phyloP scores from a whole-genome alignment of 495 filamentous ascomycete genomes.

The Penicillium parvum region DNA sequence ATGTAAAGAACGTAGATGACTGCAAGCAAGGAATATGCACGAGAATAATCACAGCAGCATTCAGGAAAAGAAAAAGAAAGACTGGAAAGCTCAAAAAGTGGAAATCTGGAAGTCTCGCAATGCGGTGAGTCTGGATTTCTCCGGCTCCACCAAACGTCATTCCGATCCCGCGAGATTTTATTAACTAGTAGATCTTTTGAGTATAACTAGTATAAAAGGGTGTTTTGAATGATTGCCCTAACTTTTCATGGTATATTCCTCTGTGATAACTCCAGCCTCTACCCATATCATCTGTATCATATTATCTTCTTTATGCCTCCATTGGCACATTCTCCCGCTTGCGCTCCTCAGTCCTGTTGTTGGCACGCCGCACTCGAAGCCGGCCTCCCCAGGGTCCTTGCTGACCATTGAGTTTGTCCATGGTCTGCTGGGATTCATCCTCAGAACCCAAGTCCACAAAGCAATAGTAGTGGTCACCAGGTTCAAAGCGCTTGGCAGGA shows the following conservation, averaged over 20 bases:
- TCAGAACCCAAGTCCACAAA: conserved; percentile 59
- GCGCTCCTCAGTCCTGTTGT: conserved; percentile 5
- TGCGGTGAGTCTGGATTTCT: conserved; percentile 23
- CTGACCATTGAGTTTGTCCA: conserved; percentile 35
- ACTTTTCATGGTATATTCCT: neutral
- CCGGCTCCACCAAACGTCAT: conserved; percentile 24
- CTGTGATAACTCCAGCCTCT: conserved; percentile 5
- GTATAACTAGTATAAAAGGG: no score
- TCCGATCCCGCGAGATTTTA: conserved; percentile 2
- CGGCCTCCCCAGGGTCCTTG: conserved; percentile 45
- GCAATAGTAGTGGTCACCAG: conserved; percentile 61
- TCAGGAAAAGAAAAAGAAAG: conserved; percentile 2
- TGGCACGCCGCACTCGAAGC: conserved; percentile 40
- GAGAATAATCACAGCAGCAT: conserved; percentile 5
- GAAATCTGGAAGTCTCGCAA: conserved; percentile 6
- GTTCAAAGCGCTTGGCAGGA: conserved; percentile 44
- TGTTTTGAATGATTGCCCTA: no score
- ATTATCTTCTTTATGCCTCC: conserved; percentile 15
- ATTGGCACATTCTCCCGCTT: neutral
- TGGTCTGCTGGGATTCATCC: conserved; percentile 52
- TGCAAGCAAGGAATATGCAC: neutral
- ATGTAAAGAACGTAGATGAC: neutral
- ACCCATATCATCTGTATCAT: conserved; percentile 18
- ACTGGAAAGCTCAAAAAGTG: neutral
- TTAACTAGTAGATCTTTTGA: neutral